Conservation (phyloP, 2,329 filamentous ascomycete species). For the Paraconiothyrium brasiliense region DNA sequence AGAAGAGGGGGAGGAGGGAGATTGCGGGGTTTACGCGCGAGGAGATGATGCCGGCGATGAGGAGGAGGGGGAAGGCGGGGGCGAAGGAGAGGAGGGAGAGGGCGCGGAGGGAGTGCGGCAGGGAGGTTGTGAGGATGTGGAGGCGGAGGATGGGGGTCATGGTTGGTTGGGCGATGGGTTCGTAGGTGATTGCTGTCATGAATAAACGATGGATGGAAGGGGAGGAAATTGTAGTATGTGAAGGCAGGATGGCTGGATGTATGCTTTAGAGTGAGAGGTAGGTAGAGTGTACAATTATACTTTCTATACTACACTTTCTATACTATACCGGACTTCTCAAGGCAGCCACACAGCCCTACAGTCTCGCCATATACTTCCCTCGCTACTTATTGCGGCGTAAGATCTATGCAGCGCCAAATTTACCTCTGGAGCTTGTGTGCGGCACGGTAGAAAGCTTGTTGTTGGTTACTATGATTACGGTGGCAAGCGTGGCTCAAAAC, state of each 20-base stretch:
- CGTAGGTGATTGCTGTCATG: neutral
- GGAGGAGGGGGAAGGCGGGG: conserved; percentile 38
- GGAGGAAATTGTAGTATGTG: neutral
- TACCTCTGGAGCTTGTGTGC: too few relatives aligned
- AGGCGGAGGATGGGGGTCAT: conserved; percentile 29
- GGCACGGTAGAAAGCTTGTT: too few relatives aligned
- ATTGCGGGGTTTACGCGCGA: conserved; percentile 38
- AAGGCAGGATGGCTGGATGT: too few relatives aligned
- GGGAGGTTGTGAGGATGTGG: conserved; percentile 32
- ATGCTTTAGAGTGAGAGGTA: neutral
- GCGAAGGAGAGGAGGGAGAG: conserved; percentile 34
- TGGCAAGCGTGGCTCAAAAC: neutral
- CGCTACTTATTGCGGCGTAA: neutral
- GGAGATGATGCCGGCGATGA: conserved; percentile 36
- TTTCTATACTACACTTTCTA: neutral
- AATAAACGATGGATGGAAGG: neutral
- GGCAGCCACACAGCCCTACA: neutral
- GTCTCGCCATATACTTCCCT: neutral
- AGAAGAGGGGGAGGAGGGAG: conserved; percentile 39
- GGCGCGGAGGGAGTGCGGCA: conserved; percentile 34
- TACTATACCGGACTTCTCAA: neutral
- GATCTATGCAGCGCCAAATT: too few relatives aligned
- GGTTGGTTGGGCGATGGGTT: neutral
- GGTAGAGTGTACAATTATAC: too few relatives aligned
- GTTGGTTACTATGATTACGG: neutral